Conservation (phyloP, 129 eudicot species). For the Mikania micrantha region DNA sequence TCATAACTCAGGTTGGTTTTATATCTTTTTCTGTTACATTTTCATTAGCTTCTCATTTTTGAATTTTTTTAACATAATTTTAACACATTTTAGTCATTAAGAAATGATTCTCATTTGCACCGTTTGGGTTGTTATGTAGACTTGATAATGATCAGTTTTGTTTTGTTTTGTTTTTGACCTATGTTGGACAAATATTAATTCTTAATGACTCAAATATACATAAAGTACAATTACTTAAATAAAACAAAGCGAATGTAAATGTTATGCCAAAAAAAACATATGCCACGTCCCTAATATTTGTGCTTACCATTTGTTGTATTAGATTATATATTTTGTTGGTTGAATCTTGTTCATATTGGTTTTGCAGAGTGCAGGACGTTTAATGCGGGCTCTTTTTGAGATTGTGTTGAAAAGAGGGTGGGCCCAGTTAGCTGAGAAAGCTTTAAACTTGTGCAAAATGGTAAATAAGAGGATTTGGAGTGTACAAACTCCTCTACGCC, state of each 20-base stretch:
- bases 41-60: background rate
- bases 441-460: conserved; percentile 89
- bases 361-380: conserved; percentile 96
- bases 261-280: background rate
- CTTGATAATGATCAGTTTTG: too few relatives aligned
- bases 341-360: background rate
- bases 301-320: background rate
- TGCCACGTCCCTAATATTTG: background rate
- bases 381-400: conserved; percentile 95
- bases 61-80: background rate
- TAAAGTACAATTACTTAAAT: background rate
- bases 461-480: conserved; percentile 87
- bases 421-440: conserved; percentile 96
- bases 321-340: background rate
- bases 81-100: background rate
- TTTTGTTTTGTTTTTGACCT: background rate
- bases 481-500: conserved; percentile 95
- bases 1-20: conserved; percentile 68
- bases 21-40: background rate
- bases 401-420: conserved; percentile 90
- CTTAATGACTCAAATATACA: background rate
- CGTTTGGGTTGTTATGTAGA: background rate
- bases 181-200: background rate
- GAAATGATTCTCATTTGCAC: background rate
- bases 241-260: background rate